phyloP scores from a whole-genome alignment of 306 rosid genomes.

The Chamaecrista fasciculata region DNA sequence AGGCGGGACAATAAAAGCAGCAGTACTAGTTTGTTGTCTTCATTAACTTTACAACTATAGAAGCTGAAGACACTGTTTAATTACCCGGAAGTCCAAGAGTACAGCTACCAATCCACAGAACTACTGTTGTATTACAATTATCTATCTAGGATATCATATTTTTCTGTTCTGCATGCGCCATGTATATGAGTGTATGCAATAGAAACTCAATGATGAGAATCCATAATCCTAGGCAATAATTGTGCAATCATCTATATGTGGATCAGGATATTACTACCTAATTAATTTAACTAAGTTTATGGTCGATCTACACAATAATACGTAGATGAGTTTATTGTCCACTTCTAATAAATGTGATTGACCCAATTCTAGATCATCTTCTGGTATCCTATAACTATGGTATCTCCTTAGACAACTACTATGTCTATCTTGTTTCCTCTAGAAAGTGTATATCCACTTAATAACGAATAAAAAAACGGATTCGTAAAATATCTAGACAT shows the following conservation, averaged over 20 bases:
- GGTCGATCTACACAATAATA: not conserved
- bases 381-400: too few relatives aligned
- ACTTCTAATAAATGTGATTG: too few relatives aligned
- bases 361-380: too few relatives aligned
- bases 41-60: not conserved
- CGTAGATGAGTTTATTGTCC: too few relatives aligned
- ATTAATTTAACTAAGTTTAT: not conserved
- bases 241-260: not conserved
- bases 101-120: constrained; percentile 4
- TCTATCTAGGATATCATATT: too few relatives aligned
- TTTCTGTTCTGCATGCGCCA: not conserved
- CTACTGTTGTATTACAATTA: not conserved
- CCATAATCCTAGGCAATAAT: not conserved
- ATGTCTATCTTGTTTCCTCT: too few relatives aligned
- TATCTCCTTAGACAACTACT: too few relatives aligned
- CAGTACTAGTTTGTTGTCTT: not conserved
- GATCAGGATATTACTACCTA: not conserved
- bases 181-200: not conserved
- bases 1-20: not conserved
- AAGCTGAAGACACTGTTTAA: not conserved
- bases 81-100: constrained; percentile 20
- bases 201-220: not conserved
- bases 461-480: too few relatives aligned
- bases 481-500: too few relatives aligned
- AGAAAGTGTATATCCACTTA: too few relatives aligned